These are phyloP conservation scores for Alternaria longipes DNA, from an alignment of 2,329 filamentous ascomycete genomes.

Conservation along the genomic window DNA sequence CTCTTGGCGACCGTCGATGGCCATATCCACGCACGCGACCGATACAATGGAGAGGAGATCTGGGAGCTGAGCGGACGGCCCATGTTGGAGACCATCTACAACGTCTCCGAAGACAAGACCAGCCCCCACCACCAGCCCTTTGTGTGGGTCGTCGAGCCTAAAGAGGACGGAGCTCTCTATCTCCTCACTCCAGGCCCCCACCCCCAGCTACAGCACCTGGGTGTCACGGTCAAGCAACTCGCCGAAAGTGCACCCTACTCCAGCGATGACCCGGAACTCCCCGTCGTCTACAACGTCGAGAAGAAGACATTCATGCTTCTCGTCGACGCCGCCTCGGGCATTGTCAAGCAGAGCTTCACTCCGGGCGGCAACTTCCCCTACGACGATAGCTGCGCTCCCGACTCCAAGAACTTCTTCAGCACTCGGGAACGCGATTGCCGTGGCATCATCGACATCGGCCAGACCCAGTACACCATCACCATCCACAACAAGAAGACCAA, in stretches of 20 bases:
- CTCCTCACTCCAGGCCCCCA: conserved; percentile 77
- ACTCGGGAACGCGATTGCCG: conserved; percentile 70
- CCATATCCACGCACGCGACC: conserved; percentile 89
- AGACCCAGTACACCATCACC: conserved; percentile 87
- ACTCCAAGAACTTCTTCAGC: conserved; percentile 64
- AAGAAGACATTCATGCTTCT: conserved; percentile 92
- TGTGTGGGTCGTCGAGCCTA: conserved; percentile 95
- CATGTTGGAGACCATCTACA: conserved; percentile 89
- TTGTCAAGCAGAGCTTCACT: conserved; percentile 84
- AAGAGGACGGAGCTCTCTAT: conserved; percentile 84
- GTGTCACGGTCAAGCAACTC: conserved; percentile 82
- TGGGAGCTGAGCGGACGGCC: conserved; percentile 89
- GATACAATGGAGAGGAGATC: conserved; percentile 81
- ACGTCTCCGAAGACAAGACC: conserved; percentile 56
- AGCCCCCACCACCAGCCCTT: conserved; percentile 76
- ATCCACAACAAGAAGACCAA: conserved; percentile 80
- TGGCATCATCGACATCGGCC: conserved; percentile 79
- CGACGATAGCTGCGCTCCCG: conserved; percentile 77
- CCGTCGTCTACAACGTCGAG: conserved; percentile 87
- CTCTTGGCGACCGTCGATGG: conserved; percentile 99
- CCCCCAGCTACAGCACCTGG: conserved; percentile 70
- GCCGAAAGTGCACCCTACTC: conserved; percentile 85
- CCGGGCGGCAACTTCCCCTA: conserved; percentile 74
- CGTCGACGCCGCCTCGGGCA: conserved; percentile 85
- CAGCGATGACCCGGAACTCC: conserved; percentile 69